Base-by-base conservation (phyloP, 179 eudicot genomes). In the Kewa caespitosa region DNA sequence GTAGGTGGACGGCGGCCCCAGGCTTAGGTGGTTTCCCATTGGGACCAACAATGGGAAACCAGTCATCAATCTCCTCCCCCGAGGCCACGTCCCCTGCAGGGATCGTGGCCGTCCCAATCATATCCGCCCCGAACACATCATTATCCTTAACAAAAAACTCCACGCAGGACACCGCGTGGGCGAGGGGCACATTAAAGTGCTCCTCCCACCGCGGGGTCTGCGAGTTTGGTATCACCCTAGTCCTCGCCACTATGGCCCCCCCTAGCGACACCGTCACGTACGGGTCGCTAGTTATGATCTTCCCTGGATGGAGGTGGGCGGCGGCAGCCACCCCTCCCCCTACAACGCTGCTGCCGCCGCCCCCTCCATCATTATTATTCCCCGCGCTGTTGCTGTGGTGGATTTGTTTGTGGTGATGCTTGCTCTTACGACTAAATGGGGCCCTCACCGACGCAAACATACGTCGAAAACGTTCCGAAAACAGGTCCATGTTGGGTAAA, bases 401-500 rank as follows among this genome's bases (percentile, higher is more conserved):
- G 43, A 74, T 55, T 63, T 50, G 32, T 0, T 30, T 48, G 27
- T n/a, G 73, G 28, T 37, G 38, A 2, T 30, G 55, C 15, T 63
- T 34, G 43, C 6, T 14, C 14, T 38, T 42, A n/a, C 39, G 42
- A 48, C 36, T 33, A 60, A 69, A 78, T 1, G 83, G 89, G 34
- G 80, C 36, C 46, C 76, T 43, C 32, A 85, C 87, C 31, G 84
- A 33, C 7, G 81, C 69, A 50, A 80, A 84, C 8, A 80, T 46
- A 22, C 85, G 87, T 27, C 97, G 87, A 67, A 91, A 74, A 33
- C 91, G 87, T 76, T 91, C 97, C 1, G 90, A 69, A 6, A 89
- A 71, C 3, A 94, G 69, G 84, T 94, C 98, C 98, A 94, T 89
- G 66, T 94, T 94, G 0, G 98, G 98, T 4, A 94, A 83, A 37